Percentiles rank a stretch among this genome's conserved stretches.
phyloP scores from a whole-genome alignment of 495 filamentous ascomycete species.

The Sabuloglossum arenarium region DNA sequence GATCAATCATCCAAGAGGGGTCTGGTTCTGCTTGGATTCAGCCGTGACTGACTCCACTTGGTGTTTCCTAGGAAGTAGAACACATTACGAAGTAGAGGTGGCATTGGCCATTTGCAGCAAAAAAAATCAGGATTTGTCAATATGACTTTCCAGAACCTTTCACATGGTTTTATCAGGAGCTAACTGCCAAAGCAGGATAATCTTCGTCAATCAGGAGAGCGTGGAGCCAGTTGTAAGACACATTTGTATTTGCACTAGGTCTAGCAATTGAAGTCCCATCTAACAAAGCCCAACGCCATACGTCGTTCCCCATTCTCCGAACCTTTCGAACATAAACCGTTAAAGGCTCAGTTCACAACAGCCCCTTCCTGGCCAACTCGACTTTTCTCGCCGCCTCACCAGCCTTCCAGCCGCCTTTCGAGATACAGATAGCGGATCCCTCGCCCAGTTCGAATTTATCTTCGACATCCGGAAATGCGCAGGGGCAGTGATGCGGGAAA shows the following conservation, averaged over 20 bases:
- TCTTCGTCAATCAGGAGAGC: no score
- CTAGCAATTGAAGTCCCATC: neutral
- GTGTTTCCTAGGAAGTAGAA: no score
- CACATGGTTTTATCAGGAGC: no score
- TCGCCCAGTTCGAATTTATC: conserved; percentile 80
- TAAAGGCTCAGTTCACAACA: conserved; percentile 32
- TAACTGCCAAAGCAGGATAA: no score
- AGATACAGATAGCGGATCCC: conserved; percentile 60
- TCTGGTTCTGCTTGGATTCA: no score
- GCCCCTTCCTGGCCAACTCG: conserved; percentile 62
- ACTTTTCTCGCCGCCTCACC: conserved; percentile 59
- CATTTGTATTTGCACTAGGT: neutral
- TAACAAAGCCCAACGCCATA: neutral
- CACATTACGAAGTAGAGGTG: no score
- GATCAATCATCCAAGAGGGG: no score
- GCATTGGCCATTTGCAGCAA: no score
- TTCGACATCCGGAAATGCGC: conserved; percentile 56
- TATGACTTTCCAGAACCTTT: no score
- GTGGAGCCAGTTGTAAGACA: neutral
- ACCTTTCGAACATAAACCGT: neutral
- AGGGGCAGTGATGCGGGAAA: conserved; percentile 88
- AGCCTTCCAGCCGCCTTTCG: conserved; percentile 58
- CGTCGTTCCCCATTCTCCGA: neutral
- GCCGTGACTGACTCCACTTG: no score
- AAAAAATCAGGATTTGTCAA: no score